phyloP scores from a whole-genome alignment of 257 asterid species.

The Penstemon barbatus region DNA sequence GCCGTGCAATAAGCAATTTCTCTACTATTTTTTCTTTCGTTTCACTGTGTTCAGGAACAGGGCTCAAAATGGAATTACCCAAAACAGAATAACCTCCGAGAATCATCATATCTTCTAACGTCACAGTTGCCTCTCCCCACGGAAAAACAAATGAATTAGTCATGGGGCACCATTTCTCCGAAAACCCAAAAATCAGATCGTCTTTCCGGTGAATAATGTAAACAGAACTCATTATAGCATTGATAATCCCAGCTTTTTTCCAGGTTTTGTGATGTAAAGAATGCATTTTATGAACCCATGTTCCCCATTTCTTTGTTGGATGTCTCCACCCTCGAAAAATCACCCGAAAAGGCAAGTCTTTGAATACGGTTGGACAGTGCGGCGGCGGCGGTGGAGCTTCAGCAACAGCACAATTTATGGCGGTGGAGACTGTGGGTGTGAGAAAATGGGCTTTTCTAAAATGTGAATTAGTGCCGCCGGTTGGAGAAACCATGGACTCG shows the following conservation, averaged over 20 bases:
- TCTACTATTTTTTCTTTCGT: background rate
- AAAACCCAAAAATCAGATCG: conserved; percentile 29
- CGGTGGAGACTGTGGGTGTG: conserved; percentile 26
- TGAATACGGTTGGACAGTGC: background rate
- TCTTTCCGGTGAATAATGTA: conserved; percentile 4
- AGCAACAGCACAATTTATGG: background rate
- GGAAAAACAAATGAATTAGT: conserved; percentile 37
- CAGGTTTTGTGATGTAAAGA: conserved; percentile 25
- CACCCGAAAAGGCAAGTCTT: conserved; percentile 3
- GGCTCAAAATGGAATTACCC: conserved; percentile 28
- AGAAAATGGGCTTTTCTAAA: conserved; percentile 32
- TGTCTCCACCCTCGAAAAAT: conserved; percentile 17
- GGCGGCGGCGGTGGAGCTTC: background rate
- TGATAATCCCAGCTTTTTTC: conserved; percentile 35
- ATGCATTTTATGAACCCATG: conserved; percentile 28
- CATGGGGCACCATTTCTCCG: conserved; percentile 34
- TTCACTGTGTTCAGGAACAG: background rate
- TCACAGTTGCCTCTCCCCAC: conserved; percentile 51
- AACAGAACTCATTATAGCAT: conserved; percentile 27
- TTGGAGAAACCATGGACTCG: conserved; percentile 20
- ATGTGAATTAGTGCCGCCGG: background rate
- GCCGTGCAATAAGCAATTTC: background rate
- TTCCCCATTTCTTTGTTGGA: conserved; percentile 14
- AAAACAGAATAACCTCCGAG: conserved; percentile 47
- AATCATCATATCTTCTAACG: conserved; percentile 41